These are phyloP conservation scores for Trametes polyzona DNA, from an alignment of 1,284 basidiomycete genomes.

Conservation along the genomic window DNA sequence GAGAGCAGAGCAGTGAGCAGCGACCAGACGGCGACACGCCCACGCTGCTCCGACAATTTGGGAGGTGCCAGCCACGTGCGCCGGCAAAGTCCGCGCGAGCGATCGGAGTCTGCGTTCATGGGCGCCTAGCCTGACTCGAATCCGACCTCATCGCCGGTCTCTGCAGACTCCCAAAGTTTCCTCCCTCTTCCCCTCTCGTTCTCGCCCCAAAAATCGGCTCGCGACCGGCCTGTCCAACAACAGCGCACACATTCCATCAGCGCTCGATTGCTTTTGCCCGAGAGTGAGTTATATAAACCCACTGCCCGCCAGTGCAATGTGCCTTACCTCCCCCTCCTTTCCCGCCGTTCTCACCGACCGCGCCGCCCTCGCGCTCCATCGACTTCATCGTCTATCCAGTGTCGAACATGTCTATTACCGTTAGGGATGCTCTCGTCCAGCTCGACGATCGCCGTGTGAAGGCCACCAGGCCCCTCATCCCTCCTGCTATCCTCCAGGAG, in stretches of 20 bases:
- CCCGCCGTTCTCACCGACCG: not conserved
- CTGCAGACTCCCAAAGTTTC: not conserved
- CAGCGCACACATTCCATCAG: not conserved
- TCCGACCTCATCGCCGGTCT: slow-evolving; percentile 18
- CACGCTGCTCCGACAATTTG: not conserved
- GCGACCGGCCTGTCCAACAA: not conserved
- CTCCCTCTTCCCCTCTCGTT: not conserved
- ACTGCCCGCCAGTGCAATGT: not conserved
- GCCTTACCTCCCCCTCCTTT: not conserved
- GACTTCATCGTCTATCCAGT: slow-evolving; percentile 34
- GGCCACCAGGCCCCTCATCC: slow-evolving; percentile 85
- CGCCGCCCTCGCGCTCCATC: not conserved
- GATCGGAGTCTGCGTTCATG: slow-evolving; percentile 7
- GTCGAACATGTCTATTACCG: slow-evolving; percentile 57
- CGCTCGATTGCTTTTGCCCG: not conserved
- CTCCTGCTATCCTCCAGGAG: slow-evolving; percentile 91
- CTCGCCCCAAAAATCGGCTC: slow-evolving; percentile 1
- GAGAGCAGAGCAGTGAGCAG: not conserved
- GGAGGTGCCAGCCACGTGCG: slow-evolving; percentile 4
- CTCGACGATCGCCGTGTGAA: slow-evolving; percentile 90
- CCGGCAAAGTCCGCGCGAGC: not conserved
- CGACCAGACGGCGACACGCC: not conserved
- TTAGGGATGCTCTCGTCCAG: slow-evolving; percentile 76
- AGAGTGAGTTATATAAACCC: slow-evolving; percentile 8
- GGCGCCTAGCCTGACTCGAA: slow-evolving; percentile 16